phyloP scores from a whole-genome alignment of 78 protist species.

The Tieghemostelium lacteum region DNA sequence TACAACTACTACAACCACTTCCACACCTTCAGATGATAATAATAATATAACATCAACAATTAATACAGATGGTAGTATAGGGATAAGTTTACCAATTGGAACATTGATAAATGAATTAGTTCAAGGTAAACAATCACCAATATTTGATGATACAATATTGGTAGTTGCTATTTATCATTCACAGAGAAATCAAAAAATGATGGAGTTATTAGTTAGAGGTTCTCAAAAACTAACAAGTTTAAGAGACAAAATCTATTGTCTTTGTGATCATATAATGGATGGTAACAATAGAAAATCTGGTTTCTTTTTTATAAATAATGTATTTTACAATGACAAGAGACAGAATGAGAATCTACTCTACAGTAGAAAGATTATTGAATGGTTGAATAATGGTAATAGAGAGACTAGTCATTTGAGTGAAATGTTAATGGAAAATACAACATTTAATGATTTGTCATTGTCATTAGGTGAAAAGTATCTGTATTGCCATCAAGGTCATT shows the following conservation, averaged over 20 bases:
- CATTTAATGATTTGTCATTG: slow-evolving; percentile 36
- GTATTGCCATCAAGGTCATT: slow-evolving; percentile 74
- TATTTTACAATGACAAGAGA: slow-evolving; percentile 72
- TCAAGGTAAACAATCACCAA: too few species aligned
- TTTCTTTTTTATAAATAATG: slow-evolving; percentile 65
- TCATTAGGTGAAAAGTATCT: slow-evolving; percentile 57
- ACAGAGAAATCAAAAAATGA: slow-evolving; percentile 9
- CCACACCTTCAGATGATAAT: neutral
- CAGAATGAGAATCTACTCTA: slow-evolving; percentile 12
- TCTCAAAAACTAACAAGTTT: slow-evolving; percentile 68
- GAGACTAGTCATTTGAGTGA: neutral
- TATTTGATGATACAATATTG: slow-evolving; percentile 36
- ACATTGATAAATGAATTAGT: neutral
- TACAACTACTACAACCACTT: neutral
- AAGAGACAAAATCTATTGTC: slow-evolving; percentile 72
- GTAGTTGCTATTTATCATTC: slow-evolving; percentile 55
- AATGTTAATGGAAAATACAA: slow-evolving; percentile 22
- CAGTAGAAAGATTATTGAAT: slow-evolving; percentile 19
- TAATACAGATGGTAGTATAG: neutral
- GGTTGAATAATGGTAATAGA: slow-evolving; percentile 9
- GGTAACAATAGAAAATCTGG: slow-evolving; percentile 46
- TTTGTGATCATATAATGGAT: slow-evolving; percentile 50
- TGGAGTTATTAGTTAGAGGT: slow-evolving; percentile 65
- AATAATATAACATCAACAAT: neutral
- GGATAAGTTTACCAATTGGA: neutral